These are phyloP conservation scores for Escovopsis sp. DNA, from an alignment of 2,329 filamentous ascomycete species.

Conservation along the genomic window DNA sequence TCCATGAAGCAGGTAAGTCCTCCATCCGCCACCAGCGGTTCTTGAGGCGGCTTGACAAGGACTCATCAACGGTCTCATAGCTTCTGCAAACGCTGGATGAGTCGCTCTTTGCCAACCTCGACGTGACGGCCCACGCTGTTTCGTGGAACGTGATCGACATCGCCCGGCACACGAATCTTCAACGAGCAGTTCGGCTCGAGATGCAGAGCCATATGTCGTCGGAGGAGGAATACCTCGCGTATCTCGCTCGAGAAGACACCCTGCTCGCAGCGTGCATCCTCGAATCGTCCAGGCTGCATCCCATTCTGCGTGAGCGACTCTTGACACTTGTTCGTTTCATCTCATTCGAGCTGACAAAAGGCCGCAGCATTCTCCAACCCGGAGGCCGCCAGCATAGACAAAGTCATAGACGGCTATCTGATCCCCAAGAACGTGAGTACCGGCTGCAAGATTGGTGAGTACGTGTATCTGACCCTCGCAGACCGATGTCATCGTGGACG, in stretches of 20 bases:
- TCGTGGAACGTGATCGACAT: constrained; percentile 2
- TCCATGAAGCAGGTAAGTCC: constrained; percentile 1
- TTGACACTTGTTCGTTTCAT: neutral
- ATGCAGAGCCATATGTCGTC: neutral
- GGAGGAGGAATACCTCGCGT: neutral
- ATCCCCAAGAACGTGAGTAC: neutral
- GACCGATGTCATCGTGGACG: constrained; percentile 5
- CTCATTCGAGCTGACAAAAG: neutral
- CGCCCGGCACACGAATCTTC: neutral
- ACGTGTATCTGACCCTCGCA: neutral
- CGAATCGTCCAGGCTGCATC: constrained; percentile 4
- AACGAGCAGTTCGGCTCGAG: neutral
- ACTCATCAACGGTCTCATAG: neutral
- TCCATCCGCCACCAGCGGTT: neutral
- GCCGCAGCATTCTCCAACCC: constrained; percentile 1
- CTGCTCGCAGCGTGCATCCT: constrained; percentile 2
- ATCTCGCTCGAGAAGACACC: constrained; percentile 2
- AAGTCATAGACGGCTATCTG: neutral
- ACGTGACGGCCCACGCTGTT: constrained; percentile 3
- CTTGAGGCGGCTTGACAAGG: no score
- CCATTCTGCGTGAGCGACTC: constrained; percentile 1
- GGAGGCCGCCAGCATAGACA: neutral
- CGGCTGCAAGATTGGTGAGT: no score
- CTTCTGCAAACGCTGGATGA: constrained; percentile 6
- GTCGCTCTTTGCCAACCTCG: constrained; percentile 5